phyloP scores from a whole-genome alignment of 345 rosid genomes.

The Syzygium jambos region DNA sequence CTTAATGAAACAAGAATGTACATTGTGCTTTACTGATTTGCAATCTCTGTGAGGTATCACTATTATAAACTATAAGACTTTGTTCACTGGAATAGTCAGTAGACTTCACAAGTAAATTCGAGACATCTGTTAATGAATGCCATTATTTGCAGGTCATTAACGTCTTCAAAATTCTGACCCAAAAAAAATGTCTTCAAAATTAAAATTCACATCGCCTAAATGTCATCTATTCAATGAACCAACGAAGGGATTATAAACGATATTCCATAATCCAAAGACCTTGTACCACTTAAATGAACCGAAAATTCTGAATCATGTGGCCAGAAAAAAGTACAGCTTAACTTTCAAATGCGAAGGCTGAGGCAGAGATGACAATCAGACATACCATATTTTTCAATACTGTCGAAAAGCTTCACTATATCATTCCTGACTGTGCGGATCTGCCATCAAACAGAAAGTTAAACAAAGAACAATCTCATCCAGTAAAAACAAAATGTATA shows the following conservation, averaged over 20 bases:
- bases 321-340: neutral
- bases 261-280: neutral
- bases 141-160: neutral
- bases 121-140: neutral
- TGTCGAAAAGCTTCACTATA: conserved; percentile 79
- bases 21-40: neutral
- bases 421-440: conserved; percentile 53
- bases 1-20: neutral
- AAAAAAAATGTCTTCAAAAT: neutral
- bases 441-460: conserved; percentile 22
- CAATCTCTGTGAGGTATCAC: neutral
- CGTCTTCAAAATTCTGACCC: neutral
- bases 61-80: neutral
- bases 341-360: neutral
- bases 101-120: neutral
- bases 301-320: neutral
- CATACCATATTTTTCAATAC: conserved; percentile 78
- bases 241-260: neutral
- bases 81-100: neutral
- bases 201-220: neutral
- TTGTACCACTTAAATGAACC: neutral
- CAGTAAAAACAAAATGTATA: neutral
- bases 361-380: neutral
- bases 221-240: neutral
- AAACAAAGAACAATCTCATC: neutral